These are phyloP conservation scores for Cytospora piceae DNA, from an alignment of 2,329 filamentous ascomycete genomes.

Conservation along the genomic window DNA sequence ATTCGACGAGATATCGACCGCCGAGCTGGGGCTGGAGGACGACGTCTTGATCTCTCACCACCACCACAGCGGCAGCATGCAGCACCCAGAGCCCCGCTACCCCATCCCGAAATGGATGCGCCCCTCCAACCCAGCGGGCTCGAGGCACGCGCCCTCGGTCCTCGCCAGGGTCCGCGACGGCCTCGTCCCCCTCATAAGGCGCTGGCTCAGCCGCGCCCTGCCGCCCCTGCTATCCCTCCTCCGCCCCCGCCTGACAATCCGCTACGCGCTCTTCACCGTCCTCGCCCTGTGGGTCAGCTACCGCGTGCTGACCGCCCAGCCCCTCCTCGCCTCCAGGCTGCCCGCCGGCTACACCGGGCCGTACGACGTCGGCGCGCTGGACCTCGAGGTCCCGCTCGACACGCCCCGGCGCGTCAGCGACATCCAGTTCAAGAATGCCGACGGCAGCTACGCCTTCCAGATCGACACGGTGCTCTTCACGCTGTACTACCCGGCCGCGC, in stretches of 20 bases:
- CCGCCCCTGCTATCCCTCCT: conserved; percentile 9
- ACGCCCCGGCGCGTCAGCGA: conserved; percentile 18
- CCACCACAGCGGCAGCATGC: background rate
- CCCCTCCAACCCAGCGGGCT: background rate
- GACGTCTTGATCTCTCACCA: conserved; percentile 8
- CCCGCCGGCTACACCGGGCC: conserved; percentile 25
- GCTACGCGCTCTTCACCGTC: conserved; percentile 18
- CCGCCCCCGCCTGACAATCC: conserved; percentile 22
- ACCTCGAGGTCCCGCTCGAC: conserved; percentile 23
- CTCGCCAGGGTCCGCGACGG: background rate
- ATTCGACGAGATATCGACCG: conserved; percentile 23
- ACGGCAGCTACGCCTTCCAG: conserved; percentile 24
- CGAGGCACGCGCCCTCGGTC: conserved; percentile 1
- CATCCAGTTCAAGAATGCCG: conserved; percentile 1
- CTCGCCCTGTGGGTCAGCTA: conserved; percentile 12
- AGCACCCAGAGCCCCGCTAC: conserved; percentile 9
- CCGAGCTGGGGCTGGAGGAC: conserved; percentile 24
- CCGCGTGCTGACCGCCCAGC: conserved; percentile 15
- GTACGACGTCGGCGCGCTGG: conserved; percentile 25
- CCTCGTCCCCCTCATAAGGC: background rate
- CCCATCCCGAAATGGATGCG: conserved; percentile 28
- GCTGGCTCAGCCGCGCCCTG: background rate
- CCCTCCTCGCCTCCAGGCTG: conserved; percentile 10
- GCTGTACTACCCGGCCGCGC: conserved; percentile 25
- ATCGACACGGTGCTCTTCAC: conserved; percentile 30